Base-by-base conservation (phyloP, 116 monocot genomes). In the Iris pallida region DNA sequence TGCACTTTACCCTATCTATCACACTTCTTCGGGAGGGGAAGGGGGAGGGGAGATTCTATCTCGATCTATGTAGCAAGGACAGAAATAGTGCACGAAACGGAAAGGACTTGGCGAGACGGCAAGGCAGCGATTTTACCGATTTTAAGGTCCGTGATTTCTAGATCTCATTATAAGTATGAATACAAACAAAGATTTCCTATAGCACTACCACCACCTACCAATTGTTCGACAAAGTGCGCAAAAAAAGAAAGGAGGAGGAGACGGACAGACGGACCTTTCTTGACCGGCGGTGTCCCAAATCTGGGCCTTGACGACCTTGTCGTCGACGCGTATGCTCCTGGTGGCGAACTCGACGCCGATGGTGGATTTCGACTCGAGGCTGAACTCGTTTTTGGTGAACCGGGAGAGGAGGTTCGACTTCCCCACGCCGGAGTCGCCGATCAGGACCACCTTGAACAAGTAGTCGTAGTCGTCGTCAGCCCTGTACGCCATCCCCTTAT, bases 241-340 rank as follows among this genome's bases (percentile, higher is more conserved):
- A 59, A 59, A 64, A 30, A 30, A 30, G 30, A 30, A 30, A 30
- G 3, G 30, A 1, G 41, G 84, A 73, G 54, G 85, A 80, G 58
- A 85, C 81, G 57, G 81, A 85, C 45, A 81, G 61, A 4, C 30
- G 3, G 46, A 86, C 86, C 86, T 82, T 66, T 86, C 86, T 68
- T 86, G 86, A 43, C 86, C 86, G 57, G 86, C 86, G 17, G 86
- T 86, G 63, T 86, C 86, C 86, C 82, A 82, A 67, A 86, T 86
- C 79, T 86, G 86, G 51, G 86, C 86, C 68, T 86, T 86, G 73
- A 86, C 58, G 57, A 86, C 63, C 79, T 86, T 82, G n/a, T 68
- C 79, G 5, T 86, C 82, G 47, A 86, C 76, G 48, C 73, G 71
- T 45, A 86, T 64, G 49, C 76, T 82, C 57, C 78, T 51, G 41